phyloP scores from a whole-genome alignment of 441 rosid genomes.

The Erysimum cheiri region DNA sequence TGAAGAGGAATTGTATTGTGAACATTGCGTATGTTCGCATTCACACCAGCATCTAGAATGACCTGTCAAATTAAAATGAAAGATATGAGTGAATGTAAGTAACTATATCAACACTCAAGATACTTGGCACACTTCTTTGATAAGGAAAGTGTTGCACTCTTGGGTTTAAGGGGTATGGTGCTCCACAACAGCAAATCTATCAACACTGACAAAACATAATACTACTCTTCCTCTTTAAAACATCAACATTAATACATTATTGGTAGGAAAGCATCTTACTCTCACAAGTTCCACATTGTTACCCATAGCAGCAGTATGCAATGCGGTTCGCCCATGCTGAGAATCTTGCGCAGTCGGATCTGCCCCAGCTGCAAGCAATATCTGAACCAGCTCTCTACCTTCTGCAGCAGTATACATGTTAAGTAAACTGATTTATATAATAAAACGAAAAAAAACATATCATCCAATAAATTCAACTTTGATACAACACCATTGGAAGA shows the following conservation, averaged over 20 bases:
- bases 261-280: conserved; percentile 56
- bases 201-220: conserved; percentile 25
- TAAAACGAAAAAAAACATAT: neutral
- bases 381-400: conserved; percentile 87
- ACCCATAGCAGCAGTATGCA: conserved; percentile 97
- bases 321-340: conserved; percentile 89
- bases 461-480: conserved; percentile 21
- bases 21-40: conserved; percentile 85
- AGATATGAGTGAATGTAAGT: conserved; percentile 1
- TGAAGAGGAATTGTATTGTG: conserved; percentile 95
- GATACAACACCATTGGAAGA: neutral
- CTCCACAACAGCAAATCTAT: conserved; percentile 12
- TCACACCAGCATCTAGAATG: conserved; percentile 97
- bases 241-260: conserved; percentile 17
- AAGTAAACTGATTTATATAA: conserved; percentile 19
- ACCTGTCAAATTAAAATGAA: conserved; percentile 56
- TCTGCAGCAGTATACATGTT: conserved; percentile 58
- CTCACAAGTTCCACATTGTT: conserved; percentile 91
- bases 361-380: conserved; percentile 95
- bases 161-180: conserved; percentile 18
- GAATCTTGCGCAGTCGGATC: conserved; percentile 91
- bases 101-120: conserved; percentile 18
- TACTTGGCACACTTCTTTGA: conserved; percentile 14
- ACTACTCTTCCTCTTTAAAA: conserved; percentile 12
- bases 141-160: conserved; percentile 6